Evolutionary conservation across 108 stramenopile genomes (phyloP).

Genomic region (Cyclotella distinguenda): DNA sequence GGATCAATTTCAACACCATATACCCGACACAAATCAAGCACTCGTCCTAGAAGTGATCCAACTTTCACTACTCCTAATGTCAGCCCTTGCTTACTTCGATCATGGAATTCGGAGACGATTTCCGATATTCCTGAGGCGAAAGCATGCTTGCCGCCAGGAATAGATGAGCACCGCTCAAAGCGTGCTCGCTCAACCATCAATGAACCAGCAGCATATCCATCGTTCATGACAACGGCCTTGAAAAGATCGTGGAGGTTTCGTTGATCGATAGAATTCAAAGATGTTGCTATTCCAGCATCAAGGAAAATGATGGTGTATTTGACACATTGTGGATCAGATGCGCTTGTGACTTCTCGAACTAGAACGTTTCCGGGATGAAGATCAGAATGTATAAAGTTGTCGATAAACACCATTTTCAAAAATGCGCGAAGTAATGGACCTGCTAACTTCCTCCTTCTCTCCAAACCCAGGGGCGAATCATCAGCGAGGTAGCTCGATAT

Average conservation of each 20-base stretch:
- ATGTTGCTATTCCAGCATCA: constrained; percentile 86
- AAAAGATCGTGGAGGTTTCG: constrained; percentile 83
- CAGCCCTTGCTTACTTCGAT: constrained; percentile 74
- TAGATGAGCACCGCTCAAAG: constrained; percentile 78
- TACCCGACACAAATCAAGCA: constrained; percentile 79
- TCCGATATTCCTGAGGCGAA: constrained; percentile 76
- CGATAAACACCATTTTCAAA: constrained; percentile 88
- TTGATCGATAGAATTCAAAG: constrained; percentile 62
- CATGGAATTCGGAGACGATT: constrained; percentile 88
- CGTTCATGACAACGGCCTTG: constrained; percentile 80
- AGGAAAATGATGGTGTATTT: constrained; percentile 74
- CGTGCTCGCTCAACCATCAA: constrained; percentile 91
- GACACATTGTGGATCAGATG: constrained; percentile 11
- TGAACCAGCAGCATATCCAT: constrained; percentile 77
- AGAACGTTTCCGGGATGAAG: constrained; percentile 78
- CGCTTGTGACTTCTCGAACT: constrained; percentile 31
- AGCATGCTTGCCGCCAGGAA: constrained; percentile 73
- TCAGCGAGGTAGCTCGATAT: constrained; percentile 72
- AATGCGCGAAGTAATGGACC: constrained; percentile 78
- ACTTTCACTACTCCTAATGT: constrained; percentile 87
- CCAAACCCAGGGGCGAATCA: constrained; percentile 50
- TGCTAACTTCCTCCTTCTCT: constrained; percentile 62
- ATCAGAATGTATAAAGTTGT: constrained; percentile 73
- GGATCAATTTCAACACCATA: constrained; percentile 91
- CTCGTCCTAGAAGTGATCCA: constrained; percentile 67